Evolutionary conservation across 2,329 filamentous ascomycete genomes (phyloP).

Genomic region (Colletotrichum tofieldiae): DNA sequence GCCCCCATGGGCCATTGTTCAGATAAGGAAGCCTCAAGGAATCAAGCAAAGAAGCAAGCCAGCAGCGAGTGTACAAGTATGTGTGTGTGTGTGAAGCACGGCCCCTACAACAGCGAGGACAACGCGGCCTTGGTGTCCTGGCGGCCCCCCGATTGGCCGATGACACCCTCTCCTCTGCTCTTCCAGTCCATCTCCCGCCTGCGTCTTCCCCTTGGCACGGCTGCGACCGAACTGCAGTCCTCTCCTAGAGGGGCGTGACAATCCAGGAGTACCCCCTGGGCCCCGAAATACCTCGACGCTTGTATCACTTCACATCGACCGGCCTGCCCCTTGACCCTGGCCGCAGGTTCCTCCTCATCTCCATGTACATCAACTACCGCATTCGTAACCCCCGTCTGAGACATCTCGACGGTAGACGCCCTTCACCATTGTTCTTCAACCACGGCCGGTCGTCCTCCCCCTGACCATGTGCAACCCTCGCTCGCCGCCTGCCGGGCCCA

Average conservation of each 20-base stretch:
- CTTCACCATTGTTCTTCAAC: constrained; percentile 39
- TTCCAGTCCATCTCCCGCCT: constrained; percentile 16
- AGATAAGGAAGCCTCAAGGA: constrained; percentile 37
- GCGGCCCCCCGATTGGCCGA: constrained; percentile 34
- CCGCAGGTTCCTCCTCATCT: constrained; percentile 18
- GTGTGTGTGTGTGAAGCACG: constrained; percentile 19
- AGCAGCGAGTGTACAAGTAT: not conserved
- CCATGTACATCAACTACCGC: constrained; percentile 28
- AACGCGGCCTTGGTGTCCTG: constrained; percentile 32
- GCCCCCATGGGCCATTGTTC: constrained; percentile 33
- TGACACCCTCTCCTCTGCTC: not conserved
- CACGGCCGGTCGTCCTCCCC: constrained; percentile 49
- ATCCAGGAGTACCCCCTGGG: constrained; percentile 32
- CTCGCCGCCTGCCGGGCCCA: constrained; percentile 44
- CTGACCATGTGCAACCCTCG: constrained; percentile 49
- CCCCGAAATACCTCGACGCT: constrained; percentile 31
- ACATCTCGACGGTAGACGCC: constrained; percentile 30
- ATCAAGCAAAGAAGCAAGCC: constrained; percentile 21
- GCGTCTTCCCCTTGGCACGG: constrained; percentile 30
- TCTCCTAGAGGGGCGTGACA: not conserved
- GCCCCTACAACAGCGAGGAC: not conserved
- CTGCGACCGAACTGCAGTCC: constrained; percentile 33
- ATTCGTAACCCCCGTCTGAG: constrained; percentile 30
- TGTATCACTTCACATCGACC: constrained; percentile 36
- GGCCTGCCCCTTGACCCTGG: constrained; percentile 30